phyloP scores from a whole-genome alignment of 768 basidiomycete species.

The Serendipita sp. region DNA sequence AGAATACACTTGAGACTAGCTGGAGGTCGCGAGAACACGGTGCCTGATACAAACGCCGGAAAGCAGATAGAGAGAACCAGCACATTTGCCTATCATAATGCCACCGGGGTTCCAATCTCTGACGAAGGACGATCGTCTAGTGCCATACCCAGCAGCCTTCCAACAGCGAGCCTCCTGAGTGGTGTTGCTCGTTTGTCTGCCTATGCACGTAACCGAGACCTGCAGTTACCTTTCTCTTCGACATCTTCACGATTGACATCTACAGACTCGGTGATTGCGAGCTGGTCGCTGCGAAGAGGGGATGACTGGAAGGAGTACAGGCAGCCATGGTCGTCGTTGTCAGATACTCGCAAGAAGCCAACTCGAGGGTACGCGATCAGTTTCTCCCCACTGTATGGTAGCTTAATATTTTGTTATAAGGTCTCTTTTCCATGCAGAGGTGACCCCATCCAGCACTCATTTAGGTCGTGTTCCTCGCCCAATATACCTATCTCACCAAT shows the following conservation, averaged over 20 bases:
- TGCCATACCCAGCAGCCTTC: constrained; percentile 12
- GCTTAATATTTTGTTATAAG: background rate
- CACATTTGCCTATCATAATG: no score
- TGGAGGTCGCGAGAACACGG: constrained; percentile 23
- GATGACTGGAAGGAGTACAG: constrained; percentile 38
- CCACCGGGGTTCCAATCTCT: background rate
- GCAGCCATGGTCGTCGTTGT: constrained; percentile 15
- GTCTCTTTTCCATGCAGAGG: constrained; percentile 56
- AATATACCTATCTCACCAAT: constrained; percentile 74
- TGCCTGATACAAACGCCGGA: background rate
- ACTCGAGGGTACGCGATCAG: background rate
- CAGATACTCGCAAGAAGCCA: background rate
- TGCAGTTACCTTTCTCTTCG: no score
- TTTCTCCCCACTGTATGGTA: background rate
- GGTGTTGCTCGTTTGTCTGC: background rate
- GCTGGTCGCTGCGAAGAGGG: constrained; percentile 44
- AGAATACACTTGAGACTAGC: background rate
- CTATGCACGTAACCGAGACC: constrained; percentile 20
- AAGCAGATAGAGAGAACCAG: background rate
- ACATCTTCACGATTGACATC: constrained; percentile 20
- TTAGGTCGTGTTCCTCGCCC: constrained; percentile 47
- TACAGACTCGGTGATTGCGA: constrained; percentile 33
- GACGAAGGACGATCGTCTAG: constrained; percentile 23
- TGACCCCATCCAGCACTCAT: constrained; percentile 53
- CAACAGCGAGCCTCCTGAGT: constrained; percentile 16